These are phyloP conservation scores for Russula foetens DNA, from an alignment of 768 basidiomycete genomes.

Conservation along the genomic window DNA sequence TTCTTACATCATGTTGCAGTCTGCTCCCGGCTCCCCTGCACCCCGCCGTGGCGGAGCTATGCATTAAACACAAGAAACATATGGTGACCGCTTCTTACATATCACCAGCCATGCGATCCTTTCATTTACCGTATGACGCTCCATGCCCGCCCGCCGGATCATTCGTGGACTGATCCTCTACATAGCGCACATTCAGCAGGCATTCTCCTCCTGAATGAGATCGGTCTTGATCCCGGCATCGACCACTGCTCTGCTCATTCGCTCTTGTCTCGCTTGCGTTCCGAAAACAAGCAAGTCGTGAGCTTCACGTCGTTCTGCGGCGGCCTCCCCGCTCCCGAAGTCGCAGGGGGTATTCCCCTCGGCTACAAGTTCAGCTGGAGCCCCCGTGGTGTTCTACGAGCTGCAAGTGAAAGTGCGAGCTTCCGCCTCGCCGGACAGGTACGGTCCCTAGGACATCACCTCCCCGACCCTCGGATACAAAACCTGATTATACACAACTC, in stretches of 20 bases:
- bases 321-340: constrained; percentile 76
- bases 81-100: constrained; percentile 91
- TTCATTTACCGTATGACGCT: constrained; percentile 49
- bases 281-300: constrained; percentile 45
- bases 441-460: neutral
- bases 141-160: neutral
- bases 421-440: constrained; percentile 57
- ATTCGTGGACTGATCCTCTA: neutral
- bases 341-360: constrained; percentile 50
- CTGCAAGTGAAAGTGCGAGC: constrained; percentile 63
- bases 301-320: constrained; percentile 91
- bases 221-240: constrained; percentile 83
- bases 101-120: constrained; percentile 61
- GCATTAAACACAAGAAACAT: constrained; percentile 61
- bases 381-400: constrained; percentile 77
- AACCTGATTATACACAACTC: neutral
- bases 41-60: constrained; percentile 57
- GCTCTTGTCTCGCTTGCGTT: constrained; percentile 45
- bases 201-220: constrained; percentile 80
- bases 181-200: constrained; percentile 51
- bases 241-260: constrained; percentile 84
- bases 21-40: constrained; percentile 77
- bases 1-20: constrained; percentile 33
- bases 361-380: constrained; percentile 96
- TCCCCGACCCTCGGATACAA: neutral